These are phyloP conservation scores for Paracorniculantispora psalliotae DNA, from an alignment of 2,329 filamentous ascomycete species.

Conservation along the genomic window DNA sequence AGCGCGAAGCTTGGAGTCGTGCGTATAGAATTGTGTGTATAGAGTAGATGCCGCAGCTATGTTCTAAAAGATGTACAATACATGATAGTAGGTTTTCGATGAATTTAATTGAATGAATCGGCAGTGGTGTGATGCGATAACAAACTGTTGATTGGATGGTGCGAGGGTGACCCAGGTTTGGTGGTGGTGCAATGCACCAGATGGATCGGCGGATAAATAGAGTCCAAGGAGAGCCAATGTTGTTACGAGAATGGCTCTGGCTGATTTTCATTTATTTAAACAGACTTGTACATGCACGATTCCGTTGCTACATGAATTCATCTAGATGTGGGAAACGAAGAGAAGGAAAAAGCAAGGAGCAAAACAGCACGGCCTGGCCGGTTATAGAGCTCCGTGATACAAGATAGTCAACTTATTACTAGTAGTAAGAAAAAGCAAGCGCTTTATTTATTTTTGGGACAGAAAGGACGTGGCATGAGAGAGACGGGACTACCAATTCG, in stretches of 20 bases:
- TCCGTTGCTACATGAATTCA: background rate
- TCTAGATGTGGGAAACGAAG: background rate
- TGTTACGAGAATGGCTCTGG: background rate
- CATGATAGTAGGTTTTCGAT: background rate
- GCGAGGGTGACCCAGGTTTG: background rate
- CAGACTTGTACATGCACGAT: background rate
- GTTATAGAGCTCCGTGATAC: background rate
- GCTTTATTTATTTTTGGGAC: background rate
- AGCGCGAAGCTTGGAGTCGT: no score
- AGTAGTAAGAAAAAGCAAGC: no score
- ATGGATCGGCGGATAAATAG: background rate
- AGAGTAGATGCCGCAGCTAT: background rate
- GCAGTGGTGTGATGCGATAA: background rate
- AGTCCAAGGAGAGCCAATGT: background rate
- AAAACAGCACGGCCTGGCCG: background rate
- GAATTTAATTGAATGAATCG: background rate
- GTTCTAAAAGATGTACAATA: background rate
- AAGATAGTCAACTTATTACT: no score
- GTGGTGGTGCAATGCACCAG: background rate
- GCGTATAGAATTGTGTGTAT: background rate
- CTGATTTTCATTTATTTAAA: background rate
- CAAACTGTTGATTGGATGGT: background rate
- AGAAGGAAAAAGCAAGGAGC: background rate
- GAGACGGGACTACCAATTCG: no score
- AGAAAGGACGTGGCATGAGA: no score